These are phyloP conservation scores for Curvularia lunata DNA, from an alignment of 2,329 filamentous ascomycete species.

Conservation along the genomic window DNA sequence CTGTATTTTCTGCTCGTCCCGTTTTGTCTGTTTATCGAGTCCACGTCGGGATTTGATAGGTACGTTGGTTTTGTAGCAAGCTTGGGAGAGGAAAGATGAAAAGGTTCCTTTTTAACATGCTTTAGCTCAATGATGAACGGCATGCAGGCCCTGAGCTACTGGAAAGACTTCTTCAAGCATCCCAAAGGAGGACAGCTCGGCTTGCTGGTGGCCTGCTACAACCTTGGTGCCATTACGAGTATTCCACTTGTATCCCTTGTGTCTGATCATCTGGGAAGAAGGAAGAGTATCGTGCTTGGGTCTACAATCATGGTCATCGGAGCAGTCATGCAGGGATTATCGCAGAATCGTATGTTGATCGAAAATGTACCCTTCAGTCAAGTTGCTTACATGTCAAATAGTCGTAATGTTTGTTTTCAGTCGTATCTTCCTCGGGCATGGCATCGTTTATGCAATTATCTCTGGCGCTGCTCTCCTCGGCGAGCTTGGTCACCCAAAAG, in stretches of 20 bases:
- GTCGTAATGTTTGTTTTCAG: constrained; percentile 63
- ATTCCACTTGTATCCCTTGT: constrained; percentile 64
- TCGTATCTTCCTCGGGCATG: constrained; percentile 70
- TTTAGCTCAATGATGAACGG: constrained; percentile 49
- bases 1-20: constrained; percentile 66
- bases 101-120: not conserved
- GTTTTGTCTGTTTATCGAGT: constrained; percentile 68
- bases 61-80: constrained; percentile 20
- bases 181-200: constrained; percentile 58
- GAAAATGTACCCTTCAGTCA: too few species aligned
- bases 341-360: constrained; percentile 46
- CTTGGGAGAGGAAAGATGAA: too few species aligned
- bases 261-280: constrained; percentile 62
- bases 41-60: constrained; percentile 65
- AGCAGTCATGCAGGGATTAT: constrained; percentile 62
- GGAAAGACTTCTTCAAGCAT: constrained; percentile 57
- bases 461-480: constrained; percentile 68
- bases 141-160: constrained; percentile 44
- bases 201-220: constrained; percentile 65
- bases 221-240: constrained; percentile 64
- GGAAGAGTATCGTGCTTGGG: constrained; percentile 64
- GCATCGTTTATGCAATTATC: constrained; percentile 69
- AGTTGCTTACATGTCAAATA: constrained; percentile 4
- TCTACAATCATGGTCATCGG: constrained; percentile 63
- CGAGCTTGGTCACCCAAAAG: constrained; percentile 72